Base-by-base conservation (phyloP, 23 red algal species). In the Porphyridium purpureum region DNA sequence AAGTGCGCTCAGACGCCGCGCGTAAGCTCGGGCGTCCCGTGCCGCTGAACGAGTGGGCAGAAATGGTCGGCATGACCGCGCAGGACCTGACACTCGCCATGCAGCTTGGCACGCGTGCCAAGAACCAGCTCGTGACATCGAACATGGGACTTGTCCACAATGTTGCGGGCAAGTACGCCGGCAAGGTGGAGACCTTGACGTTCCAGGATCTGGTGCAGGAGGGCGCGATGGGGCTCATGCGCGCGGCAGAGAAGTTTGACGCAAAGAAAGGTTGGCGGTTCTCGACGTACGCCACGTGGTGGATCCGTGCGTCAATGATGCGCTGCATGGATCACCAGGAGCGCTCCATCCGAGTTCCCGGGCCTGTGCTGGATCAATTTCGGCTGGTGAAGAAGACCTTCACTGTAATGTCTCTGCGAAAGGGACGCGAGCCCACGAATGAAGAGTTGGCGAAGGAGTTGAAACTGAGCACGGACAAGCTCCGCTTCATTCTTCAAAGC, bases 121-220 rank as follows among this genome's bases (percentile, higher is more conserved):
- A 80, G 50, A 74, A 93, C 41, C 40, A 54, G 4, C 62, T 93
- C 27, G 72, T 93, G 19, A 74, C 59, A 1, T 67, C 73, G 54
- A 93, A 93, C 23, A 35, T 93, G 8, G 66, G 84, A 5, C 74
- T 93, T 4, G 84, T 93, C 15, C 69, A 59, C 14, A 66, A 65
- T 17, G 50, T 80, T n/a, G 74, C 70, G 9, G 58, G 65, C 31
- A 80, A 80, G 44, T 0, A 58, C 54, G 22, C 69, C 31, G 32
- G 54, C 14, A 19, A 25, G 27, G 5, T 27, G 28, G 36, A 50
- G 59, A 11, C 25, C 17, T 44, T 76, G 27, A 36, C 70, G 5
- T n/a, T 74, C 66, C 61, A 81, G 33, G 90, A 98, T 31, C 67
- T 98, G 71, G 70, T 98, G 19, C 90, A 98, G 62, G 90, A 98